A percentile compares a stretch with the other conserved stretches of the same genome.
Evolutionary conservation across 2,329 filamentous ascomycete species (phyloP).

Genomic region (Diaporthe ampelina): DNA sequence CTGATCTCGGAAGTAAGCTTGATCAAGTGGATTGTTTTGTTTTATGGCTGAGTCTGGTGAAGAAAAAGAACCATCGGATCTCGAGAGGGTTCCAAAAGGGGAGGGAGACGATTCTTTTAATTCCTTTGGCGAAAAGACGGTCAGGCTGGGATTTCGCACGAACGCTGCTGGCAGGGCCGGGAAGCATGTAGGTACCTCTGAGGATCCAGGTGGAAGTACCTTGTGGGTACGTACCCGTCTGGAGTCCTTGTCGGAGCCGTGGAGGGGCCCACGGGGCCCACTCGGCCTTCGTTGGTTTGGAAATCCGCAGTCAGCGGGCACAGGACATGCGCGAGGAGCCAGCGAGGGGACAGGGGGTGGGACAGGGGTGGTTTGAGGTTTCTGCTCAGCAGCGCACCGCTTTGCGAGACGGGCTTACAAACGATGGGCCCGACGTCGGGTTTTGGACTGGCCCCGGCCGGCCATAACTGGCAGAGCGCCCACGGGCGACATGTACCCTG

Average conservation of each 20-base stretch:
- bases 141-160: conserved; percentile 37
- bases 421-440: conserved; percentile 38
- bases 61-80: background rate
- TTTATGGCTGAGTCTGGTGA: conserved; percentile 24
- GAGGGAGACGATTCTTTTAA: conserved; percentile 42
- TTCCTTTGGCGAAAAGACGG: conserved; percentile 34
- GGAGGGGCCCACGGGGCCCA: conserved; percentile 39
- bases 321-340: conserved; percentile 11
- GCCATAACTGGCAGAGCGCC: conserved; percentile 13
- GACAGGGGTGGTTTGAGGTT: conserved; percentile 23
- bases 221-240: conserved; percentile 32
- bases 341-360: conserved; percentile 14
- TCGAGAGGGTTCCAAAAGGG: conserved; percentile 23
- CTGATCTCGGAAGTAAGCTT: background rate
- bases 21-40: conserved; percentile 3
- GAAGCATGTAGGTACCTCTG: conserved; percentile 23
- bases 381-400: conserved; percentile 11
- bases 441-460: conserved; percentile 42
- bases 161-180: conserved; percentile 14
- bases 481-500: conserved; percentile 28
- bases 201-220: conserved; percentile 22
- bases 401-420: conserved; percentile 35
- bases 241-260: conserved; percentile 40
- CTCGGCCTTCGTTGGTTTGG: conserved; percentile 41
- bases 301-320: conserved; percentile 42